These are phyloP conservation scores for Colletotrichum musae DNA, from an alignment of 2,329 filamentous ascomycete species.

Conservation along the genomic window DNA sequence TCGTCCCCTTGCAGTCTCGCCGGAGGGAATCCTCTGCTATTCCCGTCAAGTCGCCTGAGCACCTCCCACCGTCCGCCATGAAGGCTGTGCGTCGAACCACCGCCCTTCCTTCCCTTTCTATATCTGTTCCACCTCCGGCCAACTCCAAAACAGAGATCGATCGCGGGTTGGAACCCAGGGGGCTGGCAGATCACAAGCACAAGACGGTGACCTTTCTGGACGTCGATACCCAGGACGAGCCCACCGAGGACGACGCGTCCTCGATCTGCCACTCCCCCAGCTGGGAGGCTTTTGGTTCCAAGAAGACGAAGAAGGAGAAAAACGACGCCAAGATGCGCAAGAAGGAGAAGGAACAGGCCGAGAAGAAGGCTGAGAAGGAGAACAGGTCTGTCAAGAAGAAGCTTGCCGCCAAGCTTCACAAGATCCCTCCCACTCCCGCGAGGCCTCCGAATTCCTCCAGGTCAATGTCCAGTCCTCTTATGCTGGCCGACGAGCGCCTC, in stretches of 20 bases:
- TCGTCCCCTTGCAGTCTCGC: conserved; percentile 38
- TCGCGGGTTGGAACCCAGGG: conserved; percentile 34
- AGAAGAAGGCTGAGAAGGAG: conserved; percentile 51
- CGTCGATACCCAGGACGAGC: conserved; percentile 49
- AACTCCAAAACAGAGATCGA: conserved; percentile 31
- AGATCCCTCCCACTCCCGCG: conserved; percentile 49
- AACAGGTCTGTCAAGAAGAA: conserved; percentile 55
- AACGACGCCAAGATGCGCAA: conserved; percentile 56
- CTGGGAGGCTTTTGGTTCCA: conserved; percentile 71
- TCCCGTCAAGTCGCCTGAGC: conserved; percentile 14
- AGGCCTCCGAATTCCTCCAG: conserved; percentile 33
- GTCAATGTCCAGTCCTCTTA: conserved; percentile 32
- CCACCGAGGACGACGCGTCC: conserved; percentile 61
- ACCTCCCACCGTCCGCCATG: conserved; percentile 35
- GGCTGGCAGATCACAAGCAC: conserved; percentile 46
- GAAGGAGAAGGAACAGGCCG: conserved; percentile 57
- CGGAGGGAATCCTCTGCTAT: conserved; percentile 33
- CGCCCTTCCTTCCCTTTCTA: conserved; percentile 49
- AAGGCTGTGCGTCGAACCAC: conserved; percentile 32
- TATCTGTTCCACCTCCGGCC: conserved; percentile 48
- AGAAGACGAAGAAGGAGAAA: conserved; percentile 69
- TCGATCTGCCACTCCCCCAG: conserved; percentile 73
- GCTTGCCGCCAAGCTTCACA: conserved; percentile 53
- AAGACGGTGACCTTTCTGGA: conserved; percentile 59
- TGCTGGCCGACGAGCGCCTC: conserved; percentile 26